Evolutionary conservation across 2,329 filamentous ascomycete genomes (phyloP).

Genomic region (Phyllachora maydis): DNA sequence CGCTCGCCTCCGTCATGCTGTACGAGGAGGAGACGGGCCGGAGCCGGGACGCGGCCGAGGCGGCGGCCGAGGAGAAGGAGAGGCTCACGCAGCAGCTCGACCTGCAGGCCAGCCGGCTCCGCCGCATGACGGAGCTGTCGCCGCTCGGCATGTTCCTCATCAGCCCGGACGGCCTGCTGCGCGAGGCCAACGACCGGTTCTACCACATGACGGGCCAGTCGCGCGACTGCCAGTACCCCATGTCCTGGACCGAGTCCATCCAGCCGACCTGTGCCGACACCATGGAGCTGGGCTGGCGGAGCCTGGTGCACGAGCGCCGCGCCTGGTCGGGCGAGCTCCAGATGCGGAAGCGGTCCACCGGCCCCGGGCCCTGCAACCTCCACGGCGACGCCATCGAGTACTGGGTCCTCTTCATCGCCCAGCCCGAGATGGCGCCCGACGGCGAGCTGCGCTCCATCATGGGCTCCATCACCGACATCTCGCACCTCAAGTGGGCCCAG

Average conservation of each 20-base stretch:
- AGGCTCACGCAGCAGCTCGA: slow-evolving; percentile 12
- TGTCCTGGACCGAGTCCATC: slow-evolving; percentile 19
- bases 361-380: slow-evolving; percentile 10
- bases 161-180: slow-evolving; percentile 16
- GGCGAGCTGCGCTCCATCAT: slow-evolving; percentile 15
- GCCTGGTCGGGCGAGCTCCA: slow-evolving; percentile 19
- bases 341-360: slow-evolving; percentile 13
- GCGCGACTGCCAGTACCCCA: slow-evolving; percentile 14
- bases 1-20: slow-evolving; percentile 40
- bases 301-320: slow-evolving; percentile 12
- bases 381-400: slow-evolving; percentile 17
- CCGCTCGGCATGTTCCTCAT: slow-evolving; percentile 17
- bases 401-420: slow-evolving; percentile 19
- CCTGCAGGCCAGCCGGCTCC: slow-evolving; percentile 14
- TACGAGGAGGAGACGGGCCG: slow-evolving; percentile 43
- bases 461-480: slow-evolving; percentile 21
- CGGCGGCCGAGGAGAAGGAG: slow-evolving; percentile 13
- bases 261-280: slow-evolving; percentile 11
- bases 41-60: slow-evolving; percentile 14
- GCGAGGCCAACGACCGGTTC: slow-evolving; percentile 22
- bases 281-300: slow-evolving; percentile 16
- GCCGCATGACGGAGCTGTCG: slow-evolving; percentile 15
- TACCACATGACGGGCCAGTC: slow-evolving; percentile 23
- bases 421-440: slow-evolving; percentile 11
- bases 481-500: slow-evolving; percentile 19